Evolutionary conservation across 129 eudicot species (phyloP), one percentile per base, ranked within the genome.

Genomic region (Kitagawia praeruptora): DNA sequence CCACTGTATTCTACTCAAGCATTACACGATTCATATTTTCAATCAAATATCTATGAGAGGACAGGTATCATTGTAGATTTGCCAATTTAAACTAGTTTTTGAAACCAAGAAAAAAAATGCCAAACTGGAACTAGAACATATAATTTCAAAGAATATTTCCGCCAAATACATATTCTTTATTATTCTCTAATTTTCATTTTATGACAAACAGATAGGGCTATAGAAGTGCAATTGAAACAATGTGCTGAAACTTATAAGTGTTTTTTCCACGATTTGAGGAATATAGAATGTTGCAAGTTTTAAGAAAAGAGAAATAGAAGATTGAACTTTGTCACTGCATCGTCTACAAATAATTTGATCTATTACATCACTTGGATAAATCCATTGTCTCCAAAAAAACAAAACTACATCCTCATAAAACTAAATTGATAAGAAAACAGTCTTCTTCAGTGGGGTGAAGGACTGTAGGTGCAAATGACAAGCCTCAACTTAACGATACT

Each of bases 401-500:
- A 72, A 5, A 40, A 41, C 51, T 19, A 72, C 47, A 23, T 39
- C 14, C n/a, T 72, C 51, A 72, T 42, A 31, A 72, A 71, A 44
- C 51, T 15, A 72, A 72, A 72, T 39, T 25, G 27, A 72, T 46
- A 8, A 38, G 3, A 69, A 38, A 51, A 37, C 67, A 27, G 47
- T 41, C 47, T 72, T 27, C 63, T 74, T 63, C 41, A 25, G 37
- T 9, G 15, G 48, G 18, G 27, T 64, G 70, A 48, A 31, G 53
- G 42, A 47, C 25, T 0, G 12, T 9, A 5, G 70, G 41, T 7
- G 41, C 38, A 69, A 4, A n/a, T 5, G 66, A 80, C 74, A 51
- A 19, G 11, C 25, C 23, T 16, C 41, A 70, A 8, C 79, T 72
- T 61, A 85, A 69, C 88, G 88, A 58, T 85, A 85, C 88, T 85